phyloP scores from a whole-genome alignment of 2,329 filamentous ascomycete species.

The Simplicillium sp. region DNA sequence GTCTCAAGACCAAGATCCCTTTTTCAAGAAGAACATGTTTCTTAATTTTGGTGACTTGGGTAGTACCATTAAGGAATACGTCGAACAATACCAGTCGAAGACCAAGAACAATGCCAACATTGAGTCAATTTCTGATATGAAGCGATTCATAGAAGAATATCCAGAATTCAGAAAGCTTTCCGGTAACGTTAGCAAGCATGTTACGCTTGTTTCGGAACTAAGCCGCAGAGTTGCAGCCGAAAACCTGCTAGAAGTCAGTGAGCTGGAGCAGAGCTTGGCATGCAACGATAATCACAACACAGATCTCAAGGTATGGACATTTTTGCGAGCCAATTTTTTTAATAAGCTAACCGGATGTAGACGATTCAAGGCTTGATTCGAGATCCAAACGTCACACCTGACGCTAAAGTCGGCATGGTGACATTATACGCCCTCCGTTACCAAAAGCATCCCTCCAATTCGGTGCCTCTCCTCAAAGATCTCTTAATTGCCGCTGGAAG shows the following conservation, averaged over 20 bases:
- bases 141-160: constrained; percentile 97
- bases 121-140: constrained; percentile 97
- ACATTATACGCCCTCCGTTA: constrained; percentile 94
- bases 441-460: constrained; percentile 74
- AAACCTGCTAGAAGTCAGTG: constrained; percentile 87
- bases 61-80: constrained; percentile 95
- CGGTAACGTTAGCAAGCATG: constrained; percentile 97
- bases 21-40: constrained; percentile 99
- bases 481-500: constrained; percentile 77
- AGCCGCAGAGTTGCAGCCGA: constrained; percentile 81
- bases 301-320: constrained; percentile 67
- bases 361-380: constrained; percentile 81
- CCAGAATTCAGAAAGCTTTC: constrained; percentile 96
- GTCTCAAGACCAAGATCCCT: constrained; percentile 93
- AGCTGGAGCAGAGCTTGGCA: constrained; percentile 91
- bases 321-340: background rate
- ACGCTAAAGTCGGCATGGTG: constrained; percentile 82
- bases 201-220: constrained; percentile 88
- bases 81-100: constrained; percentile 95
- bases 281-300: constrained; percentile 91
- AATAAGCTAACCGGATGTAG: constrained; percentile 29
- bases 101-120: constrained; percentile 96
- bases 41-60: constrained; percentile 94
- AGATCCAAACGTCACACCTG: constrained; percentile 62
- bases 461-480: constrained; percentile 77